Conservation (phyloP, 345 rosid genomes). For the Fremontodendron californicum region DNA sequence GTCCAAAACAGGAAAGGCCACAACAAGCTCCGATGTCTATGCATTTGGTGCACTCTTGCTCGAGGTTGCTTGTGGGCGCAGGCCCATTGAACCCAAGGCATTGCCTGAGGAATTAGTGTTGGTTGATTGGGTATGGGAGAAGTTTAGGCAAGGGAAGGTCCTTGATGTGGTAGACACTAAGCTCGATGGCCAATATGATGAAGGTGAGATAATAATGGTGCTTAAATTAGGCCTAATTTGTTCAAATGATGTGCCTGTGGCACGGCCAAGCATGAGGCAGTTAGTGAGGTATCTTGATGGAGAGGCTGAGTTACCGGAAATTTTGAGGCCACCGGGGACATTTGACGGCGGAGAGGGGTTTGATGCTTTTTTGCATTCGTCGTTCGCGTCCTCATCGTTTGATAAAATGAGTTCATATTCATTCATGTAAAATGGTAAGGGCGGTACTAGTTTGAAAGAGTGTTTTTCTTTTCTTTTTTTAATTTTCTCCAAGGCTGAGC, state of each 20-base stretch:
- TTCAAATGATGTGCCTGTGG: slow-evolving; percentile 44
- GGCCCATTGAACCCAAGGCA: slow-evolving; percentile 73
- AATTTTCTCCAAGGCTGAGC: no score
- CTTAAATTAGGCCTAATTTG: slow-evolving; percentile 71
- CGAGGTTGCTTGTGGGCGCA: slow-evolving; percentile 72
- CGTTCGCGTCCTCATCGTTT: slow-evolving; percentile 34
- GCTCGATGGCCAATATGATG: slow-evolving; percentile 37
- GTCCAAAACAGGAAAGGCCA: slow-evolving; percentile 73
- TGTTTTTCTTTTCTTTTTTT: neutral
- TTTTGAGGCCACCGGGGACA: slow-evolving; percentile 12
- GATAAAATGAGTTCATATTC: slow-evolving; percentile 25
- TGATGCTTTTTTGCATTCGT: slow-evolving; percentile 27
- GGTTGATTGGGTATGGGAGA: slow-evolving; percentile 80
- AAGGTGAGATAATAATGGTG: slow-evolving; percentile 44
- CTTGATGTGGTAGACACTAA: slow-evolving; percentile 53
- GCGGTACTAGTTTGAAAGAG: neutral
- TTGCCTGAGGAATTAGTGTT: slow-evolving; percentile 69
- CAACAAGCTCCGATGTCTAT: slow-evolving; percentile 64
- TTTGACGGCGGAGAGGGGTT: slow-evolving; percentile 24
- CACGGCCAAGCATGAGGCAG: slow-evolving; percentile 69
- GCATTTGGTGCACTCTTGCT: slow-evolving; percentile 85
- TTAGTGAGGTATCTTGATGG: slow-evolving; percentile 61
- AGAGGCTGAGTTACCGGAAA: slow-evolving; percentile 36
- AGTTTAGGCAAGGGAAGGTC: slow-evolving; percentile 39
- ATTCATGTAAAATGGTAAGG: slow-evolving; percentile 13